Evolutionary conservation across 345 rosid genomes (phyloP).

Genomic region (Turritis glabra): DNA sequence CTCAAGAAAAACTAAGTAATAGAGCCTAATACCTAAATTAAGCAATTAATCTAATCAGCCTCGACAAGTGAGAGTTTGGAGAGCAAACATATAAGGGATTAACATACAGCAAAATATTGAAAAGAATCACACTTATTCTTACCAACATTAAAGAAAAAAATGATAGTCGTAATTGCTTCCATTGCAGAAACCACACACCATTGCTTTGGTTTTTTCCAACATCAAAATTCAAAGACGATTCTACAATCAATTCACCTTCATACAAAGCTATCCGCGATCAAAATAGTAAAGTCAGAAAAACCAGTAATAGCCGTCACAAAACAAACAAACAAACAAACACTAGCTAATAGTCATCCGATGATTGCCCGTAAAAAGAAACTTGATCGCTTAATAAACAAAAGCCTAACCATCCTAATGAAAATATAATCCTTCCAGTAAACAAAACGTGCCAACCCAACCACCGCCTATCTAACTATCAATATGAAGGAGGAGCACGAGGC

Average conservation of each 20-base stretch:
- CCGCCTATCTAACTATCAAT: constrained; percentile 35
- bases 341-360: constrained; percentile 33
- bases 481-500: constrained; percentile 64
- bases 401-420: constrained; percentile 26
- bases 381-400: constrained; percentile 26
- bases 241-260: constrained; percentile 21
- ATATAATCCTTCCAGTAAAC: constrained; percentile 21
- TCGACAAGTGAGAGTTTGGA: neutral
- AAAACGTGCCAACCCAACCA: constrained; percentile 6
- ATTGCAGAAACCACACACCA: constrained; percentile 25
- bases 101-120: neutral
- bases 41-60: neutral
- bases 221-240: constrained; percentile 14
- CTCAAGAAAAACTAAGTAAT: neutral
- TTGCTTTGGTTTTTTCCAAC: constrained; percentile 10
- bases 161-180: neutral
- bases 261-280: constrained; percentile 23
- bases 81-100: neutral
- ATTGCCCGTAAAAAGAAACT: constrained; percentile 11
- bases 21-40: neutral
- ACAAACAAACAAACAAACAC: constrained; percentile 31
- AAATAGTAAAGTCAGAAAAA: constrained; percentile 22
- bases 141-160: neutral
- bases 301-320: constrained; percentile 20
- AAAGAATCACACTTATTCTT: neutral